Percentiles rank a stretch among this genome's conserved stretches.
phyloP scores from a whole-genome alignment of 2,329 filamentous ascomycete genomes.

The Aspergillus sp. region DNA sequence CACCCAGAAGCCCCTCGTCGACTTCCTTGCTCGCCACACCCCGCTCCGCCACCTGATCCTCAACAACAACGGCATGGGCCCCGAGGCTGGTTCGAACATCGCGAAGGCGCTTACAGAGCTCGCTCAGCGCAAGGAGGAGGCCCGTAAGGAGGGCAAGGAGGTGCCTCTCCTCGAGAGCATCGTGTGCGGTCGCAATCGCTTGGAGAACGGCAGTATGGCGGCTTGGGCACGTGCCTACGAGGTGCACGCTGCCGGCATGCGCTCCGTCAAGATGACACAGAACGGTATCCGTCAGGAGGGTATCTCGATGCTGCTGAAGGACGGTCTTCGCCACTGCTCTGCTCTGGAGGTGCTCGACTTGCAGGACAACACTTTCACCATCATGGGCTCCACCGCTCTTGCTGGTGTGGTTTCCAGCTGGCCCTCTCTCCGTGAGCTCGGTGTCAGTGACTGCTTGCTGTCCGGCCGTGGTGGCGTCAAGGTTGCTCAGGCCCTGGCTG shows the following conservation, averaged over 20 bases:
- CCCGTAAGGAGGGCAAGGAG: slow-evolving; percentile 60
- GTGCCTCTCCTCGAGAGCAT: slow-evolving; percentile 92
- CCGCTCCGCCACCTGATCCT: slow-evolving; percentile 92
- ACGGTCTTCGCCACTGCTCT: slow-evolving; percentile 72
- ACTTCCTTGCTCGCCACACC: slow-evolving; percentile 84
- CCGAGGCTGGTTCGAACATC: slow-evolving; percentile 83
- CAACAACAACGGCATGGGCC: slow-evolving; percentile 97
- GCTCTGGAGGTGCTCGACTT: slow-evolving; percentile 78
- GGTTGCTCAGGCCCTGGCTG: slow-evolving; percentile 70
- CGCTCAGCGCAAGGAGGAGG: slow-evolving; percentile 79
- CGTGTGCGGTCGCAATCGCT: slow-evolving; percentile 90
- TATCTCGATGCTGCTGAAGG: slow-evolving; percentile 75
- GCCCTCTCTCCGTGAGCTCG: slow-evolving; percentile 76
- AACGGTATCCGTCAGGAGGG: slow-evolving; percentile 96
- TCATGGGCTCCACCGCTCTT: slow-evolving; percentile 75
- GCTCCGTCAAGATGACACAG: slow-evolving; percentile 93
- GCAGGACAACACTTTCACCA: slow-evolving; percentile 96
- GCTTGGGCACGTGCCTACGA: slow-evolving; percentile 89
- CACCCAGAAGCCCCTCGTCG: slow-evolving; percentile 87
- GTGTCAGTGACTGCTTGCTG: slow-evolving; percentile 84
- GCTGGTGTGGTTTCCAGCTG: slow-evolving; percentile 74
- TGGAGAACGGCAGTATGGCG: slow-evolving; percentile 94
- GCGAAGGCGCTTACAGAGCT: slow-evolving; percentile 84
- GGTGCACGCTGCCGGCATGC: slow-evolving; percentile 74
- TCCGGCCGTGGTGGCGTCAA: slow-evolving; percentile 73